phyloP scores from a whole-genome alignment of 2,329 filamentous ascomycete genomes.

The Xylaria sp. region DNA sequence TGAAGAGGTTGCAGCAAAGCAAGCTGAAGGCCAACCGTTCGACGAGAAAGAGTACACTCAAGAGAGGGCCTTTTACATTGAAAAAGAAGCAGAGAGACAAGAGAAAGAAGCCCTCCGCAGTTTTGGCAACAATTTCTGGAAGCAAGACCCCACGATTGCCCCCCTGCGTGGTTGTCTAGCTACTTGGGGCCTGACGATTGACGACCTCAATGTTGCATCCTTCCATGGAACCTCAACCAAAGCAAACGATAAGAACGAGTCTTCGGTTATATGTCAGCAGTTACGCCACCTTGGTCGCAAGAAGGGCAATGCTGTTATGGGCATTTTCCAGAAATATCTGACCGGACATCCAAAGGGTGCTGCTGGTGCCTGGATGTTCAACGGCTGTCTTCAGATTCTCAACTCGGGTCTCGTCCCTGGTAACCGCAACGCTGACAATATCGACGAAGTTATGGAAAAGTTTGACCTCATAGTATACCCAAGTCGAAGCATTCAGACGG shows the following conservation, averaged over 20 bases:
- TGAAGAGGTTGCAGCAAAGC: slow-evolving; percentile 92
- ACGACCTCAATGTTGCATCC: slow-evolving; percentile 93
- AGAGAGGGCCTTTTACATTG: slow-evolving; percentile 86
- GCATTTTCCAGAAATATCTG: slow-evolving; percentile 99
- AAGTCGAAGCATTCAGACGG: slow-evolving; percentile 93
- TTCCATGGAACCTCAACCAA: slow-evolving; percentile 99
- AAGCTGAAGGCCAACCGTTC: slow-evolving; percentile 79
- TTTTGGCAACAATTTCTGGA: slow-evolving; percentile 99
- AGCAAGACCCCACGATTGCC: slow-evolving; percentile 90
- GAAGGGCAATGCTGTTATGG: slow-evolving; percentile 95
- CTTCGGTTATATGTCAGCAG: slow-evolving; percentile 95
- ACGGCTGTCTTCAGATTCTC: slow-evolving; percentile 94
- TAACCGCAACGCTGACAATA: slow-evolving; percentile 97
- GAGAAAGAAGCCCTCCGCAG: slow-evolving; percentile 93
- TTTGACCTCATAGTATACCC: slow-evolving; percentile 99
- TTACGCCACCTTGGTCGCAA: slow-evolving; percentile 92
- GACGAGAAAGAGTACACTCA: slow-evolving; percentile 86
- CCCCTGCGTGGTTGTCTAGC: slow-evolving; percentile 95
- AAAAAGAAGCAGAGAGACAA: slow-evolving; percentile 87
- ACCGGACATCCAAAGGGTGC: slow-evolving; percentile 99
- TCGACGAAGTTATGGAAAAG: slow-evolving; percentile 95
- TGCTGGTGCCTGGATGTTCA: slow-evolving; percentile 99
- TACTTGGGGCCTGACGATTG: slow-evolving; percentile 97
- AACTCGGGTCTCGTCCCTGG: slow-evolving; percentile 94
- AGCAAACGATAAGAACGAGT: slow-evolving; percentile 99